Conservation (phyloP, 2,329 filamentous ascomycete genomes). For the Cladosporium sp. region DNA sequence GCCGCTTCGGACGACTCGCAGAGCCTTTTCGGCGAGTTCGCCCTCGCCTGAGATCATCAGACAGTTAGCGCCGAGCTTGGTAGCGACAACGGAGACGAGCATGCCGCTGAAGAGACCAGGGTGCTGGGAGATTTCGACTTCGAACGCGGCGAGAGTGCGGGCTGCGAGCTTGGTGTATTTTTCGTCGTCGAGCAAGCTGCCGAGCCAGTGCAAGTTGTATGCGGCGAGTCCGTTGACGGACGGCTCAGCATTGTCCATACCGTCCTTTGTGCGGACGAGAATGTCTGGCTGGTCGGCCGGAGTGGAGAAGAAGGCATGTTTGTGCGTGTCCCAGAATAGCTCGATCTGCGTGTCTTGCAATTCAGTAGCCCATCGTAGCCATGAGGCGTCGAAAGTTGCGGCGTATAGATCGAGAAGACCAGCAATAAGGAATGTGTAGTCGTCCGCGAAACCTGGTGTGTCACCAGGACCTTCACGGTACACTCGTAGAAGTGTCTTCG, state of each 20-base stretch:
- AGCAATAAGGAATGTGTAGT: conserved; percentile 86
- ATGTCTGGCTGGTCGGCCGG: conserved; percentile 62
- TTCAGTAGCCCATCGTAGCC: conserved; percentile 76
- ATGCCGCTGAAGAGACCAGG: conserved; percentile 87
- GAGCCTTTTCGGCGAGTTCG: conserved; percentile 42
- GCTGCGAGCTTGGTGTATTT: conserved; percentile 65
- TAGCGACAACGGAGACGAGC: conserved; percentile 71
- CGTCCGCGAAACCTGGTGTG: conserved; percentile 79
- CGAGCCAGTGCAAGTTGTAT: conserved; percentile 80
- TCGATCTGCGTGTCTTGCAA: conserved; percentile 75
- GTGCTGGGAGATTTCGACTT: conserved; percentile 88
- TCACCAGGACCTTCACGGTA: conserved; percentile 68
- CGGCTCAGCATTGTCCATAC: conserved; percentile 89
- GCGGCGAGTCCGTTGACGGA: conserved; percentile 88
- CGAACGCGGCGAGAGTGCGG: conserved; percentile 79
- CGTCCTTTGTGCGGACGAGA: conserved; percentile 87
- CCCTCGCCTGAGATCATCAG: conserved; percentile 57
- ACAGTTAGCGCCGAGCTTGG: conserved; percentile 67
- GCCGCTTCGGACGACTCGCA: conserved; percentile 42
- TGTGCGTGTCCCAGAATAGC: conserved; percentile 71
- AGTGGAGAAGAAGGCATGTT: conserved; percentile 71
- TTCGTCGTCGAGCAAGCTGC: conserved; percentile 65
- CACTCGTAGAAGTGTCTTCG: conserved; percentile 68
- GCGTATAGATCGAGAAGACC: conserved; percentile 84
- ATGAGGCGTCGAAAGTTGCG: conserved; percentile 72